Conservation (phyloP, 2,329 filamentous ascomycete species). For the Fusarium humuli region DNA sequence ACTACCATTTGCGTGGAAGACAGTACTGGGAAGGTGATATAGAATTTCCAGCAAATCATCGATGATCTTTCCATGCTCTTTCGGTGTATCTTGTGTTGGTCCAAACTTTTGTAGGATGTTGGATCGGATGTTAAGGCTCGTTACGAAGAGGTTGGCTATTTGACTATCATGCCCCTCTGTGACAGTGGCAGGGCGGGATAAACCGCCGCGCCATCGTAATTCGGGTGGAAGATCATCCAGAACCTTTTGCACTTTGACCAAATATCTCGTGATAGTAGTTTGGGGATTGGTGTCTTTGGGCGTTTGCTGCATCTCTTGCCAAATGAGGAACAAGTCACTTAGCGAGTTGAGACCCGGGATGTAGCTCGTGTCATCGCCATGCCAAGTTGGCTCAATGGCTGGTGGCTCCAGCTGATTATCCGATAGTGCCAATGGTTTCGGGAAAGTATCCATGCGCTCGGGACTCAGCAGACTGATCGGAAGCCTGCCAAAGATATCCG, state of each 20-base stretch:
- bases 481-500: constrained; percentile 47
- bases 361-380: constrained; percentile 50
- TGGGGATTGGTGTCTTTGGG: constrained; percentile 15
- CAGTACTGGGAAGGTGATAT: constrained; percentile 49
- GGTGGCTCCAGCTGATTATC: constrained; percentile 49
- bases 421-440: constrained; percentile 45
- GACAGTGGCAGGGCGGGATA: constrained; percentile 47
- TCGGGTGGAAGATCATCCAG: constrained; percentile 50
- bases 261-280: constrained; percentile 13
- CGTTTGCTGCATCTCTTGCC: constrained; percentile 47
- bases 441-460: constrained; percentile 32
- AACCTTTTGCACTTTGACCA: constrained; percentile 45
- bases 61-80: constrained; percentile 49
- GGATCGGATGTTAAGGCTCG: constrained; percentile 52
- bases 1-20: constrained; percentile 51
- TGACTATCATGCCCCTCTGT: constrained; percentile 54
- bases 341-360: constrained; percentile 51
- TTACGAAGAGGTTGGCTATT: constrained; percentile 53
- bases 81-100: constrained; percentile 14
- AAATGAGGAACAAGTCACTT: constrained; percentile 50
- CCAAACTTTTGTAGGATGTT: constrained; percentile 52
- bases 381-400: constrained; percentile 41
- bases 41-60: constrained; percentile 53
- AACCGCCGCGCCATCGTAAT: constrained; percentile 52
- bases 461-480: constrained; percentile 45